These are phyloP conservation scores for Adansonia gregorii DNA, from an alignment of 441 rosid species.

Conservation along the genomic window DNA sequence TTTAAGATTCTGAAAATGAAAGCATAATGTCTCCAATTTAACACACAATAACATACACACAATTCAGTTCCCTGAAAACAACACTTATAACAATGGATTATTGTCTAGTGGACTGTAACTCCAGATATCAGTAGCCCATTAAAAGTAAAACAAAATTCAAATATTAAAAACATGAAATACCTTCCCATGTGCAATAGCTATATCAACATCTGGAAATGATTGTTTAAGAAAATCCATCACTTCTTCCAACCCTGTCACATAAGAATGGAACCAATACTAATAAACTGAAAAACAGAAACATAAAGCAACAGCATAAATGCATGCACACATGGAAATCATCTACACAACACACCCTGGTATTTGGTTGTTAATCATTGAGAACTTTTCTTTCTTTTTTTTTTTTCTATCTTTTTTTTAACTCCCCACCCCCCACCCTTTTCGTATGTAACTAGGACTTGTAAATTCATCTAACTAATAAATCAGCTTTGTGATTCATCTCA, in stretches of 20 bases:
- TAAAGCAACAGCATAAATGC: neutral
- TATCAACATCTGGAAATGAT: slow-evolving; percentile 71
- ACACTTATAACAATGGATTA: neutral
- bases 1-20: slow-evolving; percentile 6
- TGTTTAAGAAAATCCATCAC: slow-evolving; percentile 76
- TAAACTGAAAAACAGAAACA: slow-evolving; percentile 27
- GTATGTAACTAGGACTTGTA: slow-evolving; percentile 5
- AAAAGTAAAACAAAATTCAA: neutral
- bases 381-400: neutral
- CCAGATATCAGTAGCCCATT: slow-evolving; percentile 8
- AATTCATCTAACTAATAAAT: neutral
- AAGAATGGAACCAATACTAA: slow-evolving; percentile 28
- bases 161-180: slow-evolving; percentile 40
- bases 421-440: neutral
- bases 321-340: neutral
- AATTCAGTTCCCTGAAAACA: slow-evolving; percentile 4
- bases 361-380: neutral
- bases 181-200: slow-evolving; percentile 97
- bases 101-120: neutral
- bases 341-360: neutral
- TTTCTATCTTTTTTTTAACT: neutral
- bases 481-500: slow-evolving; percentile 17
- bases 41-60: neutral
- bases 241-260: slow-evolving; percentile 83
- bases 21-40: neutral